Evolutionary conservation across 225 moss, liverwort and hornwort species (phyloP), one percentile per base, ranked within the genome.

Genomic region (Asterella californica): DNA sequence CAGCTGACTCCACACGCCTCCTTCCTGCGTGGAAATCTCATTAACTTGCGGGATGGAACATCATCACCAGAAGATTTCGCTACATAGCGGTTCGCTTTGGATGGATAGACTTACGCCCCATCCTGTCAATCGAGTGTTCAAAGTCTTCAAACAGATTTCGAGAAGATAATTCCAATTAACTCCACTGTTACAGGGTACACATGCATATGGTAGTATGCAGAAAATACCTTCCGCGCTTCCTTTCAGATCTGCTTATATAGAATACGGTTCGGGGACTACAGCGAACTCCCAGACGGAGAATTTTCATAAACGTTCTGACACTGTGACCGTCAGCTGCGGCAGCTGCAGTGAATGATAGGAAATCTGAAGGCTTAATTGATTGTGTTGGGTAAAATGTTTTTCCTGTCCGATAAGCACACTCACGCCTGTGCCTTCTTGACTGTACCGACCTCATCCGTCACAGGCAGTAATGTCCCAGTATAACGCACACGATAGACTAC

Each of bases 1-100:
- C 32, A 48, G 30, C 67, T 68, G 24, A 48, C 27, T 64, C 72
- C 79, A 37, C 79, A 37, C 25, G 27, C 61, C 76, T 63, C 53
- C 70, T 9, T n/a, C 14, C 52, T 69, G 60, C 52, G 22, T 69
- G 0, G 19, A 65, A n/a, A 54, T 79, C 34, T 79, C 76, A 60
- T 25, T 70, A 11, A 42, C 52, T 30, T 17, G 30, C 75, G 24
- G 38, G 21, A 9, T 15, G 25, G 76, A 59, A 24, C 76, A n/a
- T 72, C 72, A 72, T 49, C 53, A 21, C 74, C 52, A 53, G 8
- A 8, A 32, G 50, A 73, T 50, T 54, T 32, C 53, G 10, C 32
- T 15, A 52, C 14, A 22, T 50, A n/a, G 48, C 42, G 17, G 15
- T 15, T 48, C 27, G 22, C n/a, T 27, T 72, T 32, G 15, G 48